phyloP scores from a whole-genome alignment of 2,329 filamentous ascomycete genomes.

The Acephala macrosclerotiorum region DNA sequence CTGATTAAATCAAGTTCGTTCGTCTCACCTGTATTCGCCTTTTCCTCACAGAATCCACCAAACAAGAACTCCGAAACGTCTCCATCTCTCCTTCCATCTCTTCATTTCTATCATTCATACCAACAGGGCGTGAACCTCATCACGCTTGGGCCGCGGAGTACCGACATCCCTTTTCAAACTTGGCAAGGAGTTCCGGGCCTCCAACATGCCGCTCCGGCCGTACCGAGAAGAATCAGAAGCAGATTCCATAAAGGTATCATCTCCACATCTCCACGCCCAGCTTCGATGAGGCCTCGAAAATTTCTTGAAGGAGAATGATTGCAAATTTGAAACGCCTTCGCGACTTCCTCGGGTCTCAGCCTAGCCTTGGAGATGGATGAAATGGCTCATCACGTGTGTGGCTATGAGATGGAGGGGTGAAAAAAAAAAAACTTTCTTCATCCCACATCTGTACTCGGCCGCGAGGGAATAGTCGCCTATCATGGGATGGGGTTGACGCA shows the following conservation, averaged over 20 bases:
- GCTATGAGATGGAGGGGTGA: neutral
- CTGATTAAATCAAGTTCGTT: neutral
- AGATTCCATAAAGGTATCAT: neutral
- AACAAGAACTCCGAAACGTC: neutral
- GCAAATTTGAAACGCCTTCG: neutral
- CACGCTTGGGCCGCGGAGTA: neutral
- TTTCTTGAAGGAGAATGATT: neutral
- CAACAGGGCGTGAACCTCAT: neutral
- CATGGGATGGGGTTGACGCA: neutral
- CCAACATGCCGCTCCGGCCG: conserved; percentile 4
- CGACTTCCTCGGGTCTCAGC: conserved; percentile 9
- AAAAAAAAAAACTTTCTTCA: neutral
- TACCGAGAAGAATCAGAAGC: neutral
- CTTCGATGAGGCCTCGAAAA: conserved; percentile 5
- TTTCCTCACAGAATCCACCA: neutral
- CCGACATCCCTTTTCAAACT: neutral
- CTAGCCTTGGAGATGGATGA: neutral
- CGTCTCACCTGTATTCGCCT: neutral
- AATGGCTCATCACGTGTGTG: conserved; percentile 15
- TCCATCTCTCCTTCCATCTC: neutral
- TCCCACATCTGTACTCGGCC: conserved; percentile 4
- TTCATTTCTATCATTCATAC: neutral
- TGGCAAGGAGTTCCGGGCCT: neutral
- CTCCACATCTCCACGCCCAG: conserved; percentile 2
- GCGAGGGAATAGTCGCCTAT: neutral